Conservation (phyloP, 768 basidiomycete species). For the Trametes cinnabarina region DNA sequence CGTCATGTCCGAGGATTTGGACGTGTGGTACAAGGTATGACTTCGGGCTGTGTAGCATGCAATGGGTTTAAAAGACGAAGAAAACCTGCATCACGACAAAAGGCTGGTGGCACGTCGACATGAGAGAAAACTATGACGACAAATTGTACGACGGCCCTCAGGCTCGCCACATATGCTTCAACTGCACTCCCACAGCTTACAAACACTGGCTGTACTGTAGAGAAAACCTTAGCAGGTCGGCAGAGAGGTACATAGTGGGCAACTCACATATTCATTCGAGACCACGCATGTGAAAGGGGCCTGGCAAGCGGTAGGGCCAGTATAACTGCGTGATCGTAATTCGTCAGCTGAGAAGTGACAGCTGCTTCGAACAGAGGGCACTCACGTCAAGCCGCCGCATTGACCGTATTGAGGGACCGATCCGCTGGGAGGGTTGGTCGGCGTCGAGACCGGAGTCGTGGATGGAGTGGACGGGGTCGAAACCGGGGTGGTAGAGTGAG, state of each 20-base stretch:
- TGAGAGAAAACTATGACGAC: too few species aligned
- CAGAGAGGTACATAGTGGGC: neutral
- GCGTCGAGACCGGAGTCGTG: conserved; percentile 7
- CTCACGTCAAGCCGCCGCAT: conserved; percentile 41
- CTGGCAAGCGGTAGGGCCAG: conserved; percentile 38
- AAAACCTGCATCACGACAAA: neutral
- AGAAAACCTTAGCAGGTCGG: neutral
- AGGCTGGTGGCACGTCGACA: neutral
- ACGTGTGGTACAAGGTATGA: too few species aligned
- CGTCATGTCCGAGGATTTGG: neutral
- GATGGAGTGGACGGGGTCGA: conserved; percentile 1
- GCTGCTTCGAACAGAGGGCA: neutral
- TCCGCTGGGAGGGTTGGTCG: conserved; percentile 18
- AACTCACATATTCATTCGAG: conserved; percentile 34
- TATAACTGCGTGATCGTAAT: conserved; percentile 23
- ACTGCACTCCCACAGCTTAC: conserved; percentile 6
- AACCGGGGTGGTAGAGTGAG: conserved; percentile 1
- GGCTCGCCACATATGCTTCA: neutral
- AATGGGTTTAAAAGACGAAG: too few species aligned
- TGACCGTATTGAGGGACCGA: conserved; percentile 43
- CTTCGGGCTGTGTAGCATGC: too few species aligned
- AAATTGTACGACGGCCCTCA: too few species aligned
- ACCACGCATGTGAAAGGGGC: conserved; percentile 35
- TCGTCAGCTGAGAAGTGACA: neutral
- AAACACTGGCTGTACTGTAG: conserved; percentile 38